Base-by-base conservation (phyloP, 2,329 filamentous ascomycete genomes). In the Aureobasidium mangrovei region DNA sequence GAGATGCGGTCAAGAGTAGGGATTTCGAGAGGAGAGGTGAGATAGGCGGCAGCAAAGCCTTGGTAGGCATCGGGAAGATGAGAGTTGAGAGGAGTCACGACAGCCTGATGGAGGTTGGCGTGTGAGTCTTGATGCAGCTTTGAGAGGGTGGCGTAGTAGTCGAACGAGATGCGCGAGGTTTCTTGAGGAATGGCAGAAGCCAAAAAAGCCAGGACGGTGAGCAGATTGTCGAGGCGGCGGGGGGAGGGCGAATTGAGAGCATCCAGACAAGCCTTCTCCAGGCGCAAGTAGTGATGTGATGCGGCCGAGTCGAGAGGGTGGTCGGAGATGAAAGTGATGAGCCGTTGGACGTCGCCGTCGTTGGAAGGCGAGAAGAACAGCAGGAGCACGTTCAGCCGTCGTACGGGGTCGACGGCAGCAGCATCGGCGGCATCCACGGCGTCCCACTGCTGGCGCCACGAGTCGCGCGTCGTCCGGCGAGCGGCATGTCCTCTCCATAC, bases 401-500 rank as follows among this genome's bases (percentile, higher is more conserved):
- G 58, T 75, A 76, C 24, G 66, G 57, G 41, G 4, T 67, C 65
- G 18, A 73, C 63, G 56, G 69, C 38, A 4, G 55, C 29, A 3
- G 60, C 28, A 12, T 69, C 57, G 63, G 80, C 65, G 7, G 71
- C 64, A 24, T 69, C 57, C 62, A 79, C 65, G 7, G 71, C 64
- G 68, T 91, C 86, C 72, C 88, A 88, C 39, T 78, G 69, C 48
- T 69, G 66, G 59, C 86, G 78, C 71, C 80, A 82, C 53, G 65
- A 63, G 44, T 77, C 70, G 59, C 81, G 81, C 58, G 87, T 73
- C 48, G 69, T 66, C 57, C 73, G 77, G 62, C 91, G 81, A 56
- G 74, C 76, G 55, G 69, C 77, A 68, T 94, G 80, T 10, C 90
- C 90, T 67, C 91, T 81, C 91, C 91, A 97, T 69, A 79, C 74